Conservation (phyloP, 139 green algal genomes). For the Tetraselmis chui region DNA sequence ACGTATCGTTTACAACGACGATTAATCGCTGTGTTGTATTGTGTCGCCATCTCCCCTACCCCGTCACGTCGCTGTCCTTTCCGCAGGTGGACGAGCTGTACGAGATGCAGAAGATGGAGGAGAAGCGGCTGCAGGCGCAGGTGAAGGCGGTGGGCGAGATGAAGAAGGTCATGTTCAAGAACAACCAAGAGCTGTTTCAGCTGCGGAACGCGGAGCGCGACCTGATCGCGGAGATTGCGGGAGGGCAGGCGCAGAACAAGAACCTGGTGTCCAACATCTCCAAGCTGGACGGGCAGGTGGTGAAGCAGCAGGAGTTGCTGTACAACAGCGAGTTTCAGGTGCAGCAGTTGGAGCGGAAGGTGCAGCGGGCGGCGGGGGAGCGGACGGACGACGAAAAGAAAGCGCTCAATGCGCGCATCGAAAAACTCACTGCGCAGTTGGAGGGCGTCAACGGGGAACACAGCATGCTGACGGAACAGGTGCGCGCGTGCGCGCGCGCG, state of each 20-base stretch:
- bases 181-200: slow-evolving; percentile 46
- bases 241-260: slow-evolving; percentile 59
- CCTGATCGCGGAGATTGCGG: slow-evolving; percentile 62
- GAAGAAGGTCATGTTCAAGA: slow-evolving; percentile 56
- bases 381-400: slow-evolving; percentile 72
- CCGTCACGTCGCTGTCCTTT: too few species aligned
- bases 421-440: slow-evolving; percentile 46
- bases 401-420: slow-evolving; percentile 58
- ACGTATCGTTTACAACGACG: too few species aligned
- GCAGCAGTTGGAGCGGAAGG: slow-evolving; percentile 72
- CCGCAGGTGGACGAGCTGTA: neutral
- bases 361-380: slow-evolving; percentile 61
- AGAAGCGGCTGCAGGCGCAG: slow-evolving; percentile 7
- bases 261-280: slow-evolving; percentile 55
- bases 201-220: slow-evolving; percentile 55
- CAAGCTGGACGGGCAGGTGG: slow-evolving; percentile 55
- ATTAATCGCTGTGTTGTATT: too few species aligned
- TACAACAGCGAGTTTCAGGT: slow-evolving; percentile 80
- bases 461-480: slow-evolving; percentile 55
- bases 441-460: slow-evolving; percentile 54
- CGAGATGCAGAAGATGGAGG: slow-evolving; percentile 2
- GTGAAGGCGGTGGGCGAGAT: slow-evolving; percentile 28
- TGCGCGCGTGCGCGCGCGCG: too few species aligned
- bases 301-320: slow-evolving; percentile 75
- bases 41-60: too few species aligned